phyloP scores from a whole-genome alignment of 805 yeast genomes.

The Nadsonia fulvescens region DNA sequence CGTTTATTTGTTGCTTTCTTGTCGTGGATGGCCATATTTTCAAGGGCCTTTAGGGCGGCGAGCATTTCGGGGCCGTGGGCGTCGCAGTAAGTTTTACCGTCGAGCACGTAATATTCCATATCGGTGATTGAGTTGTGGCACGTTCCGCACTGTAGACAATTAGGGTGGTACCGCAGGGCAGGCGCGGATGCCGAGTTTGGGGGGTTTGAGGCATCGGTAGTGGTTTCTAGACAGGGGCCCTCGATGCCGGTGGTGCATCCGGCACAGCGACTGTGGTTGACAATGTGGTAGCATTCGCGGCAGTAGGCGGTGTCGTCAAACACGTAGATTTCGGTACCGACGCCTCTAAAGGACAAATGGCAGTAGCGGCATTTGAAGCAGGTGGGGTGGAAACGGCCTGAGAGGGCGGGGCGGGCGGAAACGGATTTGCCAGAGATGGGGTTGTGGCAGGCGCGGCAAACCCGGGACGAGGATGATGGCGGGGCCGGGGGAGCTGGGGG shows the following conservation, averaged over 20 bases:
- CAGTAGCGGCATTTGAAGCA: slow-evolving; percentile 71
- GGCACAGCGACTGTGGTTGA: slow-evolving; percentile 59
- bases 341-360: slow-evolving; percentile 23
- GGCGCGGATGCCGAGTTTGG: too few relatives aligned
- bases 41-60: too few relatives aligned
- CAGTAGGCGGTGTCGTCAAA: slow-evolving; percentile 70
- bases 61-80: too few relatives aligned
- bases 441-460: slow-evolving; percentile 54
- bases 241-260: slow-evolving; percentile 64
- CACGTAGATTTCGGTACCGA: slow-evolving; percentile 33
- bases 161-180: too few relatives aligned
- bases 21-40: too few relatives aligned
- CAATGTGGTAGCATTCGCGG: slow-evolving; percentile 51
- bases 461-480: slow-evolving; percentile 14
- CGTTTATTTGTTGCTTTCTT: too few relatives aligned
- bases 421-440: slow-evolving; percentile 49
- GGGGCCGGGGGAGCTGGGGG: too few relatives aligned
- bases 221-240: slow-evolving; percentile 69
- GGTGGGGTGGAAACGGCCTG: slow-evolving; percentile 82
- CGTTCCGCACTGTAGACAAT: too few relatives aligned
- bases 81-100: too few relatives aligned
- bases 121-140: too few relatives aligned
- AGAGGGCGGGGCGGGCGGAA: slow-evolving; percentile 56
- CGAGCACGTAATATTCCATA: too few relatives aligned
- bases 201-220: too few relatives aligned